These are phyloP conservation scores for Rhynchosporium agropyri DNA, from an alignment of 2,329 filamentous ascomycete species.

Conservation along the genomic window DNA sequence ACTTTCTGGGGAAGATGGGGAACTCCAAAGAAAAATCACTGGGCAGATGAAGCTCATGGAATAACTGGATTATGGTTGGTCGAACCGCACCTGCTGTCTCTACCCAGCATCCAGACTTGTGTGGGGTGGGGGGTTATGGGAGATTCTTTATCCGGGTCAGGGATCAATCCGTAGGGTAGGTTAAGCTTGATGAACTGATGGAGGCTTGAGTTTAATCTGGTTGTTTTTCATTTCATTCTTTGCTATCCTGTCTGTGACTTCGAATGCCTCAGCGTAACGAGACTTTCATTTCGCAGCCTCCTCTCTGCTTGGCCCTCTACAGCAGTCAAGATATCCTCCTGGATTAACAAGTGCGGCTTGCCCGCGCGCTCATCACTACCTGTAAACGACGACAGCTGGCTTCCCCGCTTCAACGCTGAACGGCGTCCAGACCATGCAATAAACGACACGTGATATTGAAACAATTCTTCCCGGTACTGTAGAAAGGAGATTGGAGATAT, in stretches of 20 bases:
- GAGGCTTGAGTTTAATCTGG: background rate
- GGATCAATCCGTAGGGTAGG: background rate
- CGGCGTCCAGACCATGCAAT: constrained; percentile 1
- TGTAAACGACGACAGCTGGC: background rate
- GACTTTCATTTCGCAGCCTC: background rate
- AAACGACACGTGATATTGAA: constrained; percentile 9
- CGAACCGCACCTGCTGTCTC: background rate
- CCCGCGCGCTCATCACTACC: background rate
- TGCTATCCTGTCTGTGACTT: constrained; percentile 1
- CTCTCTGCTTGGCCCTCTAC: background rate
- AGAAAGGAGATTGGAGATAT: background rate
- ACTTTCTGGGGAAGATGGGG: constrained; percentile 15
- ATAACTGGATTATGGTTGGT: constrained; percentile 4
- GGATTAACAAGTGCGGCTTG: constrained; percentile 16
- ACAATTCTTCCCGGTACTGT: background rate
- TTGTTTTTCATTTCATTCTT: background rate
- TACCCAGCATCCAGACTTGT: background rate
- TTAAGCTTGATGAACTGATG: background rate
- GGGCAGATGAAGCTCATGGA: constrained; percentile 1
- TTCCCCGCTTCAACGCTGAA: constrained; percentile 8
- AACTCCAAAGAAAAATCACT: constrained; percentile 2
- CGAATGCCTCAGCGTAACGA: background rate
- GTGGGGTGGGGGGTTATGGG: background rate
- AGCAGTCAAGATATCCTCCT: background rate
- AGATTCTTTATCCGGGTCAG: constrained; percentile 1